Evolutionary conservation across 805 yeast species (phyloP).

Genomic region (Candida palmyrensis): DNA sequence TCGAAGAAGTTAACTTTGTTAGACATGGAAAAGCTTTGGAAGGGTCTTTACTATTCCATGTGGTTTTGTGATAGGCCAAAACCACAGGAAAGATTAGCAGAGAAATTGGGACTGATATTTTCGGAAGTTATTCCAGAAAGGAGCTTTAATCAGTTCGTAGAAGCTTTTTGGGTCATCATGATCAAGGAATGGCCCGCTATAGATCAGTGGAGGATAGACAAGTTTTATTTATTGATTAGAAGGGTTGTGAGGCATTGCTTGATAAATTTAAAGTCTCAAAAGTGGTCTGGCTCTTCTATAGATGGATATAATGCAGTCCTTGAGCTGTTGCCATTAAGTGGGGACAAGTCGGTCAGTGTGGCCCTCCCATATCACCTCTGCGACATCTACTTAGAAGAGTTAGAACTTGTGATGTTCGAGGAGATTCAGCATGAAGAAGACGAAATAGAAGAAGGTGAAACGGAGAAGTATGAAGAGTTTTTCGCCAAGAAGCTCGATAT

Average conservation of each 20-base stretch:
- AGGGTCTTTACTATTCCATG: conserved; percentile 91
- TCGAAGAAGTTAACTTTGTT: conserved; percentile 38
- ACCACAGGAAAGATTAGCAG: conserved; percentile 84
- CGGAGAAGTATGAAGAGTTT: conserved; percentile 29
- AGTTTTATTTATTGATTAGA: conserved; percentile 77
- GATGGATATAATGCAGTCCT: conserved; percentile 41
- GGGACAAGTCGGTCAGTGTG: conserved; percentile 55
- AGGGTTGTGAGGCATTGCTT: conserved; percentile 65
- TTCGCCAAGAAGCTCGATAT: conserved; percentile 24
- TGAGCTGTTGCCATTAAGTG: conserved; percentile 46
- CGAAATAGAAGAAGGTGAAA: conserved; percentile 22
- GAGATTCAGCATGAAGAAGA: conserved; percentile 43
- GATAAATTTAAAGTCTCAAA: conserved; percentile 43
- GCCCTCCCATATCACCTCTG: conserved; percentile 82
- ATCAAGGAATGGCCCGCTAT: conserved; percentile 77
- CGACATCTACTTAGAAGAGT: conserved; percentile 81
- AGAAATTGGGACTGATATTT: conserved; percentile 57
- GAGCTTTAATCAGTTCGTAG: conserved; percentile 48
- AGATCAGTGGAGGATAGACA: conserved; percentile 85
- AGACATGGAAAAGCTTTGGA: conserved; percentile 85
- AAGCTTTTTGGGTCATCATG: conserved; percentile 79
- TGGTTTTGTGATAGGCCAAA: conserved; percentile 95
- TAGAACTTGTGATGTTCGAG: conserved; percentile 59
- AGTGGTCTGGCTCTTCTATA: conserved; percentile 52
- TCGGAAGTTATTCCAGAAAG: conserved; percentile 37